phyloP scores from a whole-genome alignment of 1,284 basidiomycete species.

The Malassezia arunalokei region DNA sequence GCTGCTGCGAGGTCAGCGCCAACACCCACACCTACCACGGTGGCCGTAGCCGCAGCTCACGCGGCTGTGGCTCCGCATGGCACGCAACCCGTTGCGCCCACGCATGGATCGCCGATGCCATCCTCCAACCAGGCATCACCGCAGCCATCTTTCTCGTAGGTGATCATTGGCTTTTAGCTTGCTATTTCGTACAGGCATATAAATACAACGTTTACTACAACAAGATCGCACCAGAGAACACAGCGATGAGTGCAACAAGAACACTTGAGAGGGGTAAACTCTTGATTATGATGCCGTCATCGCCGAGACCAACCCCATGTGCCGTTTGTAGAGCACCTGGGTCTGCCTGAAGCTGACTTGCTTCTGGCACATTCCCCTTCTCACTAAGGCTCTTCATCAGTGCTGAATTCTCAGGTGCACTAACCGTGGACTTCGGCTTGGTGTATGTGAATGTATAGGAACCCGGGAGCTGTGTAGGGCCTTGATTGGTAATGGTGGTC shows the following conservation, averaged over 20 bases:
- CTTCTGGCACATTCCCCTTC: background rate
- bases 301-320: background rate
- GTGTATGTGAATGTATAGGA: slow-evolving; percentile 12
- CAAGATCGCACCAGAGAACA: too few species aligned
- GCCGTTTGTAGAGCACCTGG: slow-evolving; percentile 1
- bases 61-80: background rate
- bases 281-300: background rate
- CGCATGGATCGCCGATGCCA: background rate
- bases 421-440: slow-evolving; percentile 3
- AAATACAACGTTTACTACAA: too few species aligned
- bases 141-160: slow-evolving; percentile 6
- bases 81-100: background rate
- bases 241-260: too few species aligned
- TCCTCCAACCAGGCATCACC: slow-evolving; percentile 4
- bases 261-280: too few species aligned
- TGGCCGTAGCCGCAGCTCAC: background rate
- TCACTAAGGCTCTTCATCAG: slow-evolving; percentile 2
- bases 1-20: background rate
- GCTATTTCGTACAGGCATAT: too few species aligned
- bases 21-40: slow-evolving; percentile 1
- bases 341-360: slow-evolving; percentile 6
- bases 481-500: slow-evolving; percentile 1
- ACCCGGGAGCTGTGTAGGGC: background rate
- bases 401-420: slow-evolving; percentile 1
- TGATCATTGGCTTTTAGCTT: background rate